Evolutionary conservation across 1,284 basidiomycete genomes (phyloP), one percentile per base, ranked within the genome.

Genomic region (Tremellales sp.): DNA sequence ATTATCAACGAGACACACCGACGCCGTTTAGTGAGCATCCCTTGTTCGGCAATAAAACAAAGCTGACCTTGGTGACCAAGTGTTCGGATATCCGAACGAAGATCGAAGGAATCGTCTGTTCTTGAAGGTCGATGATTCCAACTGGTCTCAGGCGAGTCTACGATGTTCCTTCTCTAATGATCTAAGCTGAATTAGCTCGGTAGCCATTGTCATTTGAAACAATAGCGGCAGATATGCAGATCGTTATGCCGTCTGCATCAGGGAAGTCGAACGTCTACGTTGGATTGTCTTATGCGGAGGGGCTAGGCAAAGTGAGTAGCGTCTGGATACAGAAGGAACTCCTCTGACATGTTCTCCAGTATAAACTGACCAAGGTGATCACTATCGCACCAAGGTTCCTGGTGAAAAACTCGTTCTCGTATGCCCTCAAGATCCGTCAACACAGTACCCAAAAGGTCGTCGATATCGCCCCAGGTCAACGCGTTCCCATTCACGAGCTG

Each of bases 331-430:
- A 25, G 2, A n/a, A 8, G 37, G 12, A 36, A 2, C 19, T 6
- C 26, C 8, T 45, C 52, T 58, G 51, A 55, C 43, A 31, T 10
- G 8, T 25, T 25, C 32, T 25, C 34, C 67, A 78, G 78, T 98
- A 97, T 74, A 97, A 97, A 70, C 76, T 98, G 39, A 86, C 86
- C 24, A 97, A 97, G 74, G 87, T 97, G 54, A 85, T 98, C 62
- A 95, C 89, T 1, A 75, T 98, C 32, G 79, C 86, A 5, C 95
- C 95, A 12, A 82, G 94, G 24, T 98, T 94, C 76, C 75, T 97
- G 53, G 74, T 98, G 63, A 86, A 86, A 70, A 99, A 97, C 74
- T 79, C 82, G 54, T 79, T 91, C 28, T 63, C 75, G 4, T 80
- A 82, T 46, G 61, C 83, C 1, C 77, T 99, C 35, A 81, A 82